Evolutionary conservation across 441 rosid genomes (phyloP), one percentile per base, ranked within the genome.

Genomic region (Arabidopsis lyrata): DNA sequence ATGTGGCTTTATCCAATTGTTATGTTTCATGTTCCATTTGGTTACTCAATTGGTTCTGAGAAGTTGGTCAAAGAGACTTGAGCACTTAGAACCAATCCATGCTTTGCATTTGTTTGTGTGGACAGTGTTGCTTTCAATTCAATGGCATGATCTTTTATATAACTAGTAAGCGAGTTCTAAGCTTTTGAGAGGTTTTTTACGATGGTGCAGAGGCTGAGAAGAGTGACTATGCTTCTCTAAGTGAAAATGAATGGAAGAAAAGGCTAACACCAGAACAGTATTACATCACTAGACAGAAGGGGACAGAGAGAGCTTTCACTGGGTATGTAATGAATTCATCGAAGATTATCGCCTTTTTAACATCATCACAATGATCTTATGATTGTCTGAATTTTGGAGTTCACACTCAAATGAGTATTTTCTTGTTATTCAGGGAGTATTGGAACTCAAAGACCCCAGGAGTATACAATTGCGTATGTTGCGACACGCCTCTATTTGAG

Each of bases 291-390:
- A 86, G 96, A 34, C 88, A 88, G 35, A 91, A 93, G 63, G 97
- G 98, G 5, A 93, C 97, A 1, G 98, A 93, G 80, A 83, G 93
- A 83, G 97, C 98, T 45, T 93, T 93, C 79, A 82, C 86, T 12
- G 97, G 97, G 98, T 93, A 91, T 52, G 74, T 32, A 32, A 15
- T 24, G 13, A 35, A 36, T 5, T 65, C 42, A 47, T 65, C 20
- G 15, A 35, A 34, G 4, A 45, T 16, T 12, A 6, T 57, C 3
- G 0, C 13, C 29, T 15, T 41, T 52, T 54, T 14, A 9, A 22
- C 3, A 8, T 32, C 27, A 8, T 53, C 39, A 41, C 27, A 42
- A 0, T 24, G 36, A 22, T 3, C 11, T 35, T 38, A 0, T 3
- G 9, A 8, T 14, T 13, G 27, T 53, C 5, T 52, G 16, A 13